These are phyloP conservation scores for Saccharomycopsis lassenensis DNA, from an alignment of 805 yeast genomes.

Conservation along the genomic window DNA sequence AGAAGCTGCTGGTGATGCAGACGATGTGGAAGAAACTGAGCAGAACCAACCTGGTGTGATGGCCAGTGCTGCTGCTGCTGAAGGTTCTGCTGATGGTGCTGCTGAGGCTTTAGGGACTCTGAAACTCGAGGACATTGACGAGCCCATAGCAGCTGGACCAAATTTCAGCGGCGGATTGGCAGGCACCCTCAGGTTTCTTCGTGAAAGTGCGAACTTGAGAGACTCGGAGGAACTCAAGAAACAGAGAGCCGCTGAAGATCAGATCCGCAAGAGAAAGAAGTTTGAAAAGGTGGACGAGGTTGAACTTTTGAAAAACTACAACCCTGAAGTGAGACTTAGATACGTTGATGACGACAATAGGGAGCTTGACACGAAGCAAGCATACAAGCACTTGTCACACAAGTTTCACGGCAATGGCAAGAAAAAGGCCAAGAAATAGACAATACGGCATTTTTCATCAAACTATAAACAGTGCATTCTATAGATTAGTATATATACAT, in stretches of 20 bases:
- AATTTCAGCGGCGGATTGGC: slow-evolving; percentile 14
- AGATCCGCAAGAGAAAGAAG: too few species aligned
- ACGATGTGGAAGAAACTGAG: not conserved
- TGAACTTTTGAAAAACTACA: slow-evolving; percentile 27
- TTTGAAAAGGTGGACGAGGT: too few species aligned
- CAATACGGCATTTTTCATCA: too few species aligned
- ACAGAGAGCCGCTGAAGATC: slow-evolving; percentile 22
- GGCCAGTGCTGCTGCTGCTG: slow-evolving; percentile 1
- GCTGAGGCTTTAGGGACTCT: slow-evolving; percentile 1
- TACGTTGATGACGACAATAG: slow-evolving; percentile 42
- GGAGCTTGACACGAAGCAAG: slow-evolving; percentile 37
- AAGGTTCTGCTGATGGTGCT: not conserved
- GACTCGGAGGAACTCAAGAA: slow-evolving; percentile 19
- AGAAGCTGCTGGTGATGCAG: not conserved
- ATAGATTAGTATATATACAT: too few species aligned
- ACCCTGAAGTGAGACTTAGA: slow-evolving; percentile 34
- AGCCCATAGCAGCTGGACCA: too few species aligned
- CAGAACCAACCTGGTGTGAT: not conserved
- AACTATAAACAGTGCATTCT: too few species aligned
- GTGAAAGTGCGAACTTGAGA: slow-evolving; percentile 8
- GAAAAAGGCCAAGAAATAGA: slow-evolving; percentile 15
- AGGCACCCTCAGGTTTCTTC: slow-evolving; percentile 10
- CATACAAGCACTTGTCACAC: slow-evolving; percentile 45
- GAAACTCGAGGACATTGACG: too few species aligned
- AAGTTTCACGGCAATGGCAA: slow-evolving; percentile 38